Percentiles rank a stretch among this genome's conserved stretches.
These are phyloP conservation scores for Phaeoacremonium minimum DNA, from an alignment of 2,329 filamentous ascomycete species.

Conservation along the genomic window DNA sequence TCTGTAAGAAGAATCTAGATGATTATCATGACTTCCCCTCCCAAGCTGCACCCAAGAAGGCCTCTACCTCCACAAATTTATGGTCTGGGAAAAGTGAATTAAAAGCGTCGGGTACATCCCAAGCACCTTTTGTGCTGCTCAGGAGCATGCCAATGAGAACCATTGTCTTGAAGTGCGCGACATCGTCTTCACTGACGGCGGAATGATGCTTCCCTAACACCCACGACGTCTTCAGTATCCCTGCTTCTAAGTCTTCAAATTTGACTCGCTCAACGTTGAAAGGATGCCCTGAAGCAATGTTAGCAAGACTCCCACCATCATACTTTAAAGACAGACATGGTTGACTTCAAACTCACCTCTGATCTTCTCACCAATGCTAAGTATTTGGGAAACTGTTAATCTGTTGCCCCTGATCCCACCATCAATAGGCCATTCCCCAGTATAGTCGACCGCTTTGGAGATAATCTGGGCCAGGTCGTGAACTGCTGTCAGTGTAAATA, in stretches of 20 bases:
- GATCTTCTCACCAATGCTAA: slow-evolving; percentile 27
- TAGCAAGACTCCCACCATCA: too few species aligned
- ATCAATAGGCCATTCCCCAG: slow-evolving; percentile 34
- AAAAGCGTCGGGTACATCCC: slow-evolving; percentile 35
- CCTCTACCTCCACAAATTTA: slow-evolving; percentile 31
- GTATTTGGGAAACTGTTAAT: slow-evolving; percentile 27
- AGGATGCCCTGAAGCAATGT: slow-evolving; percentile 17
- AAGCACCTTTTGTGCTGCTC: slow-evolving; percentile 33
- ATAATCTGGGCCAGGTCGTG: slow-evolving; percentile 34
- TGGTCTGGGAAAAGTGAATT: slow-evolving; percentile 40
- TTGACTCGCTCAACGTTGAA: slow-evolving; percentile 40
- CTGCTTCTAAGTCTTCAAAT: slow-evolving; percentile 40
- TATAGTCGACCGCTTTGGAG: slow-evolving; percentile 34
- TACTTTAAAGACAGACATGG: too few species aligned
- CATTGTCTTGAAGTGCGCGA: slow-evolving; percentile 23
- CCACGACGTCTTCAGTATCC: slow-evolving; percentile 35
- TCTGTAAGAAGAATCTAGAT: too few species aligned
- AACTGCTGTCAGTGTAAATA: slow-evolving; percentile 38
- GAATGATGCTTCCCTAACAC: slow-evolving; percentile 21
- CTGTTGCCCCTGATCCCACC: slow-evolving; percentile 35
- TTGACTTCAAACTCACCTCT: slow-evolving; percentile 6
- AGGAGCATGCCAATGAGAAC: slow-evolving; percentile 36
- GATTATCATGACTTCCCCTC: slow-evolving; percentile 26
- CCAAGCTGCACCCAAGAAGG: slow-evolving; percentile 30
- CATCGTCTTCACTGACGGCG: slow-evolving; percentile 26